phyloP scores from a whole-genome alignment of 1,284 basidiomycete species.

The Moesziomyces sp. region DNA sequence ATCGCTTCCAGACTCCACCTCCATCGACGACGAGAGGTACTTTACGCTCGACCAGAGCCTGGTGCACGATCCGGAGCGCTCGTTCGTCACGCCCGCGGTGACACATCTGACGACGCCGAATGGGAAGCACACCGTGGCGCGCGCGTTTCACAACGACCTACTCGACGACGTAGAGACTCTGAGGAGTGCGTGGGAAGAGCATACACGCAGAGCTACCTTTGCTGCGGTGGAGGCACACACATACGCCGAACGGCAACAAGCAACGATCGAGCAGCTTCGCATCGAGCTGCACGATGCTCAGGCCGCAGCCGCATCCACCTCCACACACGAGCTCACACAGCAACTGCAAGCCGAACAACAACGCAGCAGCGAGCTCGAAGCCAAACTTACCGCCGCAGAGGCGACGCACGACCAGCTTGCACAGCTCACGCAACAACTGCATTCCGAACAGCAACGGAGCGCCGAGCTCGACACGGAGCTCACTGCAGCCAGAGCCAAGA shows the following conservation, averaged over 20 bases:
- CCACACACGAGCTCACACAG: not conserved
- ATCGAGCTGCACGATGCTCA: not conserved
- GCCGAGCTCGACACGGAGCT: conserved; percentile 13
- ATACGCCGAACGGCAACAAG: not conserved
- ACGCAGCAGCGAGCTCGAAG: not conserved
- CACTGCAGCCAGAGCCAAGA: conserved; percentile 6
- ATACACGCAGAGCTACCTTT: conserved; percentile 6
- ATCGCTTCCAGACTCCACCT: not conserved
- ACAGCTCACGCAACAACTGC: not conserved
- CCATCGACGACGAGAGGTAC: not conserved
- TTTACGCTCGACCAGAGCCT: conserved; percentile 31
- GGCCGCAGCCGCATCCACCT: not conserved
- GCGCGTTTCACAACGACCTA: conserved; percentile 19
- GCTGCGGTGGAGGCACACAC: conserved; percentile 14
- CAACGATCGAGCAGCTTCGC: conserved; percentile 2
- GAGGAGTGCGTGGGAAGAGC: conserved; percentile 11
- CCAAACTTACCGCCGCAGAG: too few relatives aligned
- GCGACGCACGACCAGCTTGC: too few relatives aligned
- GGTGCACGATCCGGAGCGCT: conserved; percentile 23
- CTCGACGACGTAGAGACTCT: conserved; percentile 32
- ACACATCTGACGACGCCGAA: conserved; percentile 23
- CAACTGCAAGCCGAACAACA: not conserved
- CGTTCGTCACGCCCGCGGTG: conserved; percentile 8
- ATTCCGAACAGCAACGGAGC: not conserved
- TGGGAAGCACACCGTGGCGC: conserved; percentile 8